Percentiles rank a stretch among this genome's conserved stretches.
These are phyloP conservation scores for Saccharomycopsis babjevae DNA, from an alignment of 805 yeast genomes.

Conservation along the genomic window DNA sequence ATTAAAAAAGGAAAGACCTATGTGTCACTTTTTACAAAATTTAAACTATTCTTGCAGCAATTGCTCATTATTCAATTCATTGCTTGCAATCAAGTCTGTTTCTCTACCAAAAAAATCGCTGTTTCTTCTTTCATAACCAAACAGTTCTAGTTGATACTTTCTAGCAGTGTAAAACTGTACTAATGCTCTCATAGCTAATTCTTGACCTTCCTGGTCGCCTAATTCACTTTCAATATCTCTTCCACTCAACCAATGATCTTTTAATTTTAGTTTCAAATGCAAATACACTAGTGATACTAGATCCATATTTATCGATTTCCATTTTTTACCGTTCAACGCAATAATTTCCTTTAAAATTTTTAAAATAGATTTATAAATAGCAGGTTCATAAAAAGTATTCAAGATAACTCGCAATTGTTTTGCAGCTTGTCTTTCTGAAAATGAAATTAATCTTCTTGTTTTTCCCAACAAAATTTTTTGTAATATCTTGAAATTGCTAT, in stretches of 20 bases:
- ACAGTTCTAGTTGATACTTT: conserved; percentile 44
- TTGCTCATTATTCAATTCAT: conserved; percentile 15
- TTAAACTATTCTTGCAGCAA: background rate
- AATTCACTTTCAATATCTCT: conserved; percentile 67
- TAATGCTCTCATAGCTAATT: conserved; percentile 69
- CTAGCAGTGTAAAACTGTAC: conserved; percentile 65
- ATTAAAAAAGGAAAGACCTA: background rate
- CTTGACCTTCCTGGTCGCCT: conserved; percentile 74
- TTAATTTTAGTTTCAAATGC: conserved; percentile 57
- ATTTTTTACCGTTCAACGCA: conserved; percentile 87
- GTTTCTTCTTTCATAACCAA: conserved; percentile 42
- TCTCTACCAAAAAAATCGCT: conserved; percentile 35
- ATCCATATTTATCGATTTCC: conserved; percentile 93
- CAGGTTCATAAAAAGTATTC: conserved; percentile 47
- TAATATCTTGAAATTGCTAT: conserved; percentile 43
- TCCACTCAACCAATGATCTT: conserved; percentile 86
- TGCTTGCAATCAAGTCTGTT: conserved; percentile 28
- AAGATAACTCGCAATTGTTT: conserved; percentile 48
- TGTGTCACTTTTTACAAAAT: no score
- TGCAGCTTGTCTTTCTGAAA: conserved; percentile 55
- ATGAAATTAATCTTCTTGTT: conserved; percentile 59
- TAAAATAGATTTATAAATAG: conserved; percentile 58
- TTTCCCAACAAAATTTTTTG: conserved; percentile 55
- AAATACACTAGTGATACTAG: conserved; percentile 78
- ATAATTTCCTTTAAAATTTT: conserved; percentile 68